Percentiles rank a stretch among this genome's conserved stretches.
Conservation (phyloP, 2,329 filamentous ascomycete species). For the Chrysoporthe austroafricana region DNA sequence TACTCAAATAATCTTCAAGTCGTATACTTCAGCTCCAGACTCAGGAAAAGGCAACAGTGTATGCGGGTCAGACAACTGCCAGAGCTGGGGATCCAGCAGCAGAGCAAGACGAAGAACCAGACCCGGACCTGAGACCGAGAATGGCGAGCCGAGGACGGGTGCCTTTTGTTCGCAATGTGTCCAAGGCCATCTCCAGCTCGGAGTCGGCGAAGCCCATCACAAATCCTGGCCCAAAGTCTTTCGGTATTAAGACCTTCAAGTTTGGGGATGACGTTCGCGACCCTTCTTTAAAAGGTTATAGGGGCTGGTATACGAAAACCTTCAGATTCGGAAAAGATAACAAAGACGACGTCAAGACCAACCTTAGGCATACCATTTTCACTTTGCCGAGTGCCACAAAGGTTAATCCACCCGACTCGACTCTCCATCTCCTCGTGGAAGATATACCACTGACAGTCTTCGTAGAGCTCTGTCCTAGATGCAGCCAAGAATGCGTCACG, state of each 20-base stretch:
- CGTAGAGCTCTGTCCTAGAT: conserved; percentile 7
- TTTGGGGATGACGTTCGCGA: background rate
- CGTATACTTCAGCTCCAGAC: no score
- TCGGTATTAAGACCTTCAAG: background rate
- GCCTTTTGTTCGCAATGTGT: background rate
- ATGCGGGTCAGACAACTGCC: background rate
- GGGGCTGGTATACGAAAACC: background rate
- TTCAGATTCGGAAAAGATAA: background rate
- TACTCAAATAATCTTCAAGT: background rate
- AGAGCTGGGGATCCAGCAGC: background rate
- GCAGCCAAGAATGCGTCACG: background rate
- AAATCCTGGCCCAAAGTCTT: background rate
- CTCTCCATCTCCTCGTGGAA: background rate
- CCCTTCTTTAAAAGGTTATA: background rate
- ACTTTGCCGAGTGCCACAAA: conserved; percentile 12
- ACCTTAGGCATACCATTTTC: conserved; percentile 8
- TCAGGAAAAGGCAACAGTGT: background rate
- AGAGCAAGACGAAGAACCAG: background rate
- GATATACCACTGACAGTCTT: background rate
- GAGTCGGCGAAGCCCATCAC: background rate
- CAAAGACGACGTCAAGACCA: background rate
- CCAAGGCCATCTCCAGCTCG: background rate
- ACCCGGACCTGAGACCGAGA: background rate
- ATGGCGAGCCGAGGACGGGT: background rate
- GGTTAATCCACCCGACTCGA: background rate